These are phyloP conservation scores for Pecoramyces ruminantium DNA, from an alignment of 192 early-diverging fungal species.

Conservation along the genomic window DNA sequence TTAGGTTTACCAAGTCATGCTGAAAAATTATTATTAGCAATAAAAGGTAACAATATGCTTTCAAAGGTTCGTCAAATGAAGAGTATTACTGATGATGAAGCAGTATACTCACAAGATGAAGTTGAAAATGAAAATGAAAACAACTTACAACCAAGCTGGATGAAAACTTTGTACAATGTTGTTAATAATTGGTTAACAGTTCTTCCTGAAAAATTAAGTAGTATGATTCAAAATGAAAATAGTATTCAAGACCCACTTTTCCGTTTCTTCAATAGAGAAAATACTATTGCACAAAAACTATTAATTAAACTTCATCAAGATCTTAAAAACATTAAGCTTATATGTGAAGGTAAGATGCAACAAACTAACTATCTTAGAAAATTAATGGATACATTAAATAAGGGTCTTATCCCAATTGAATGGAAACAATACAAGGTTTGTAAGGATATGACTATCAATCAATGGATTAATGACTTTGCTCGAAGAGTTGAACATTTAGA, in stretches of 20 bases:
- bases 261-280: slow-evolving; percentile 73
- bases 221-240: slow-evolving; percentile 6
- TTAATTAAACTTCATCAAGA: slow-evolving; percentile 47
- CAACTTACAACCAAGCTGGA: slow-evolving; percentile 48
- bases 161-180: slow-evolving; percentile 37
- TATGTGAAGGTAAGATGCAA: slow-evolving; percentile 61
- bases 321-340: slow-evolving; percentile 35
- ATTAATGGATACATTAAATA: slow-evolving; percentile 47
- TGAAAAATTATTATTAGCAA: slow-evolving; percentile 71
- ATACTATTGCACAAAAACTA: slow-evolving; percentile 34
- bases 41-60: slow-evolving; percentile 68
- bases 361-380: slow-evolving; percentile 73
- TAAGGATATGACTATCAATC: slow-evolving; percentile 27
- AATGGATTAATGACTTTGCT: slow-evolving; percentile 62
- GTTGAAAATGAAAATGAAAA: slow-evolving; percentile 4
- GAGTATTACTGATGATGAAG: slow-evolving; percentile 53
- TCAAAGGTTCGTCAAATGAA: slow-evolving; percentile 72
- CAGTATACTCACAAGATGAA: slow-evolving; percentile 7
- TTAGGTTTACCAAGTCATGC: slow-evolving; percentile 85
- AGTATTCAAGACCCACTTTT: slow-evolving; percentile 48
- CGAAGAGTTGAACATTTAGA: slow-evolving; percentile 45
- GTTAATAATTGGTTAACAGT: slow-evolving; percentile 35
- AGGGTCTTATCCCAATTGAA: slow-evolving; percentile 44
- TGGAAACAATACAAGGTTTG: slow-evolving; percentile 58
- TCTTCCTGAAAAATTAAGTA: slow-evolving; percentile 25